These are phyloP conservation scores for Aspergillus aculeatinus DNA, from an alignment of 2,329 filamentous ascomycete genomes.

Conservation along the genomic window DNA sequence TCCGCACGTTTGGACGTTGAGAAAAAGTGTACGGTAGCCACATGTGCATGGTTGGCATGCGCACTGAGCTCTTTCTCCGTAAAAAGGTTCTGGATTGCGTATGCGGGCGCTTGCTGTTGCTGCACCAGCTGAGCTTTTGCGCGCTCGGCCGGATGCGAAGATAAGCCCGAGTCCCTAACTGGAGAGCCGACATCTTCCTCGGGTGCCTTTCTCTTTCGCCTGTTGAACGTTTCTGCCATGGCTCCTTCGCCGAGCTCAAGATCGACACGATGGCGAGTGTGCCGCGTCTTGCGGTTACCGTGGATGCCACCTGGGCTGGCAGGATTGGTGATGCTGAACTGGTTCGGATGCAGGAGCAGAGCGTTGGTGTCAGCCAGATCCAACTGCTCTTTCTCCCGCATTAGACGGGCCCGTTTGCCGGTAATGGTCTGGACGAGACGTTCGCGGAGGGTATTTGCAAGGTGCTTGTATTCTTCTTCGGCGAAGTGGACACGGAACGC, in stretches of 20 bases:
- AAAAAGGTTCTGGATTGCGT: conserved; percentile 64
- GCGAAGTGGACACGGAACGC: conserved; percentile 62
- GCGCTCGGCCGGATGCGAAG: conserved; percentile 51
- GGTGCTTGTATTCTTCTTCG: conserved; percentile 60
- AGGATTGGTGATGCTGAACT: conserved; percentile 66
- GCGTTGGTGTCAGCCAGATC: conserved; percentile 67
- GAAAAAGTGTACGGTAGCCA: conserved; percentile 59
- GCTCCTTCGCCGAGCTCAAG: conserved; percentile 51
- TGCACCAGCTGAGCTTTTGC: conserved; percentile 54
- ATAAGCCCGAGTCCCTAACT: conserved; percentile 49
- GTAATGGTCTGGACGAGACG: conserved; percentile 59
- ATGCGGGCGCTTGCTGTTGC: conserved; percentile 59
- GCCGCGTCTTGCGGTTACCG: conserved; percentile 62
- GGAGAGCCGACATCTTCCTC: conserved; percentile 62
- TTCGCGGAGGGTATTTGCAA: conserved; percentile 60
- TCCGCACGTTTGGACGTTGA: conserved; percentile 53
- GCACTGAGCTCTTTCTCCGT: conserved; percentile 66
- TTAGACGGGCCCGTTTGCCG: conserved; percentile 56
- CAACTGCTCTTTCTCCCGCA: conserved; percentile 66
- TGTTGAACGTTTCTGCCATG: conserved; percentile 49
- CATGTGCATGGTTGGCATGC: conserved; percentile 61
- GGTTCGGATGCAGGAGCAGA: conserved; percentile 63
- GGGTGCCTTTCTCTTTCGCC: conserved; percentile 59
- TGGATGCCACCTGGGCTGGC: conserved; percentile 61
- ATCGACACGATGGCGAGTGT: conserved; percentile 59